Percentiles rank a stretch among this genome's conserved stretches.
Evolutionary conservation across 2,329 filamentous ascomycete genomes (phyloP).

Genomic region (Aspergillus sp.): DNA sequence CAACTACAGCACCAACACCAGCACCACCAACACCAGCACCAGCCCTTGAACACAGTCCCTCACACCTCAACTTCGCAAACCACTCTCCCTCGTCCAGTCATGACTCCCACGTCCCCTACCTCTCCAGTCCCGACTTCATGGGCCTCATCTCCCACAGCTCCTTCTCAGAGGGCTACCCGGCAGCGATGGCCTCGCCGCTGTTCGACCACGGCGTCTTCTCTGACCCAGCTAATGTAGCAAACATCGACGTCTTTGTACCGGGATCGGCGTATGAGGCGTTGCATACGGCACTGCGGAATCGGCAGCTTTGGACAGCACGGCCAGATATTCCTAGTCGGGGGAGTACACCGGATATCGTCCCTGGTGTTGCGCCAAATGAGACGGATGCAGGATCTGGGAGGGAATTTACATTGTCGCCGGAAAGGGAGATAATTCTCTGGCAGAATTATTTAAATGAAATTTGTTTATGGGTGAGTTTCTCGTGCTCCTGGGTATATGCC

Average conservation of each 20-base stretch:
- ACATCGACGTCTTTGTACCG: conserved; percentile 44
- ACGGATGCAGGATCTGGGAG: conserved; percentile 11
- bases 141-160: not conserved
- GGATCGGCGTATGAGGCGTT: conserved; percentile 44
- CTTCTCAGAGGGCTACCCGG: conserved; percentile 6
- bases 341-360: conserved; percentile 15
- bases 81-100: not conserved
- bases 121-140: not conserved
- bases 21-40: not conserved
- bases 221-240: conserved; percentile 26
- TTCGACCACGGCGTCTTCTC: conserved; percentile 20
- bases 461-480: conserved; percentile 19
- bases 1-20: not conserved
- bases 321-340: conserved; percentile 33
- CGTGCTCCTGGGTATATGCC: not conserved
- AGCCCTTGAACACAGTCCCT: not conserved
- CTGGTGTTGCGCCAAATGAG: conserved; percentile 8
- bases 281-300: conserved; percentile 41
- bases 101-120: not conserved
- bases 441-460: conserved; percentile 27
- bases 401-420: conserved; percentile 20
- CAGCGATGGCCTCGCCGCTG: conserved; percentile 14
- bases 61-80: not conserved
- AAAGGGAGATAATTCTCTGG: conserved; percentile 26
- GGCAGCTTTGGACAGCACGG: conserved; percentile 40